Evolutionary conservation across 768 basidiomycete genomes (phyloP).

Genomic region (Leccinum boreale): DNA sequence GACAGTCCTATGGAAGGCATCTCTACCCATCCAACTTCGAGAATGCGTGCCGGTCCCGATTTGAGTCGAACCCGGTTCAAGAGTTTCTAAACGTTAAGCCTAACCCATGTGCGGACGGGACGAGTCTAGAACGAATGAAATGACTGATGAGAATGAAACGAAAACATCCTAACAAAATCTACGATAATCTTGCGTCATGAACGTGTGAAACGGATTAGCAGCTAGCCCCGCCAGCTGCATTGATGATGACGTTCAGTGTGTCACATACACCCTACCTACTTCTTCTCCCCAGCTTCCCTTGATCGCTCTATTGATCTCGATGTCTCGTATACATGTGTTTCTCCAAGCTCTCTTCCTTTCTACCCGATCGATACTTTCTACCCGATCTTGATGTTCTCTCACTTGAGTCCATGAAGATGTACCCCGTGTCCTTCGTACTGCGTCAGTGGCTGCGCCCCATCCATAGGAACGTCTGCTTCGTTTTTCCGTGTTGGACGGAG

Average conservation of each 20-base stretch:
- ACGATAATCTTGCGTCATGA: background rate
- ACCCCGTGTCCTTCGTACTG: background rate
- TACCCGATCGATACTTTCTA: background rate
- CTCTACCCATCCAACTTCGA: background rate
- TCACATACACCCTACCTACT: background rate
- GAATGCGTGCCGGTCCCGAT: background rate
- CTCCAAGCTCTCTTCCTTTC: background rate
- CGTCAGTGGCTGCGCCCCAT: background rate
- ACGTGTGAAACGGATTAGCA: background rate
- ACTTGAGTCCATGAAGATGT: background rate
- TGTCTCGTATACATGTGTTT: background rate
- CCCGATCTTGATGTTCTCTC: background rate
- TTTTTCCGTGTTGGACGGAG: background rate
- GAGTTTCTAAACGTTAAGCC: background rate
- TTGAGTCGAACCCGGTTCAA: background rate
- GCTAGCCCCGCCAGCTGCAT: background rate
- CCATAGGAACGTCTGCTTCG: background rate
- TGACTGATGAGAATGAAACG: background rate
- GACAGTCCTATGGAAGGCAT: background rate
- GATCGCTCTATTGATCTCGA: background rate
- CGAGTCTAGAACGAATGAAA: background rate
- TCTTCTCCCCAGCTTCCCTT: background rate
- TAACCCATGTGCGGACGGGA: background rate
- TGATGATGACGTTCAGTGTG: background rate
- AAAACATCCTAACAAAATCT: background rate